Conservation (phyloP, 2,329 filamentous ascomycete genomes). For the Geosmithia morbida region DNA sequence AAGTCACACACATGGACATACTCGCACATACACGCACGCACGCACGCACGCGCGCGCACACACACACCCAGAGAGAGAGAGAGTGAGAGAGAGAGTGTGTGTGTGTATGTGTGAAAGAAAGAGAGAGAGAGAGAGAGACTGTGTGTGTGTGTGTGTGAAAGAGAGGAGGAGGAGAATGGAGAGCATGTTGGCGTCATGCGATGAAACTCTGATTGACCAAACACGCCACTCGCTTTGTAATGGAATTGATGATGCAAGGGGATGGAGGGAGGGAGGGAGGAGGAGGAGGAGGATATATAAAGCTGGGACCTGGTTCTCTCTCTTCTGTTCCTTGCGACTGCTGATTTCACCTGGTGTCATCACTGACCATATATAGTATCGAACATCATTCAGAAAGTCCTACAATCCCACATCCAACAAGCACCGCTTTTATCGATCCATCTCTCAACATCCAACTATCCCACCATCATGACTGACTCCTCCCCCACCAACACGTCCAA, state of each 20-base stretch:
- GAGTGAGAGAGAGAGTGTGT: not conserved
- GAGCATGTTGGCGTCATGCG: not conserved
- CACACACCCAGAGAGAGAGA: not conserved
- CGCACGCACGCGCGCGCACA: too few species aligned
- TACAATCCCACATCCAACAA: too few species aligned
- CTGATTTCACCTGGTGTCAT: too few species aligned
- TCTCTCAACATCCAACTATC: not conserved
- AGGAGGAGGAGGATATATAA: not conserved
- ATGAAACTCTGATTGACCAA: not conserved
- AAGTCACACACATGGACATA: too few species aligned
- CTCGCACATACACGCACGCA: too few species aligned
- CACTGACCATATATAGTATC: too few species aligned
- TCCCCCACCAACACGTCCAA: not conserved
- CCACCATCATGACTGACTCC: not conserved
- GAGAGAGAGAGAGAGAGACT: not conserved
- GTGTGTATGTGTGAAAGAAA: too few species aligned
- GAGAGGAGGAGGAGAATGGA: not conserved
- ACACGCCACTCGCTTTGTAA: not conserved
- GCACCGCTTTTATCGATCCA: too few species aligned
- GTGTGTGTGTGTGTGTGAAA: too few species aligned
- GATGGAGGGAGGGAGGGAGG: too few species aligned
- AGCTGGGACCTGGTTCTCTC: not conserved
- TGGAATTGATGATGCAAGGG: not conserved
- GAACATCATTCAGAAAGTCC: too few species aligned
- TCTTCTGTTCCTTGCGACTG: not conserved